Evolutionary conservation across 106 monocot genomes (phyloP).

Genomic region (Cymbidium sinense): DNA sequence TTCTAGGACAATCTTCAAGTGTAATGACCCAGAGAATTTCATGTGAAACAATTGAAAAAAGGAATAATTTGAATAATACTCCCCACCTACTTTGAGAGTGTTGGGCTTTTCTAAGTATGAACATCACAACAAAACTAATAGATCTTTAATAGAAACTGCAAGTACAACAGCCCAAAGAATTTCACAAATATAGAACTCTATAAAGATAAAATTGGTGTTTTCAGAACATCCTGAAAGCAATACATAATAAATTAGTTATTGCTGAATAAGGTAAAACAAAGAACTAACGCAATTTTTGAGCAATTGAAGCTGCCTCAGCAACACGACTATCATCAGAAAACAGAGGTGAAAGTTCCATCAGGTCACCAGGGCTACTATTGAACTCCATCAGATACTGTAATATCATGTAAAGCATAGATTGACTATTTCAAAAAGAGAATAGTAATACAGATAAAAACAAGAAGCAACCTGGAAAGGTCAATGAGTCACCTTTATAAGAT

Average conservation of each 20-base stretch:
- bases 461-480: neutral
- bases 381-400: constrained; percentile 99
- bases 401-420: neutral
- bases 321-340: constrained; percentile 99
- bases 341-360: constrained; percentile 97
- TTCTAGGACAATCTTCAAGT: neutral
- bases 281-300: constrained; percentile 91
- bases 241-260: neutral
- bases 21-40: neutral
- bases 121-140: neutral
- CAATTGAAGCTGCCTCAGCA: constrained; percentile 98
- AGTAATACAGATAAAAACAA: constrained; percentile 3
- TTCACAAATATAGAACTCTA: neutral
- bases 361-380: constrained; percentile 96
- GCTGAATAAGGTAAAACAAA: neutral
- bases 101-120: neutral
- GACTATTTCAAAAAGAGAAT: neutral
- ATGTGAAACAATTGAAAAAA: neutral
- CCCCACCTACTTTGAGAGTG: neutral
- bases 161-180: no score
- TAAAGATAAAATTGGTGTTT: neutral
- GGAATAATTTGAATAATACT: neutral
- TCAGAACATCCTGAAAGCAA: neutral
- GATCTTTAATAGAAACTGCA: neutral
- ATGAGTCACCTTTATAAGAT: constrained; percentile 80